Base-by-base conservation (phyloP, 1,139 yeast species). In the Pichia sp. region DNA sequence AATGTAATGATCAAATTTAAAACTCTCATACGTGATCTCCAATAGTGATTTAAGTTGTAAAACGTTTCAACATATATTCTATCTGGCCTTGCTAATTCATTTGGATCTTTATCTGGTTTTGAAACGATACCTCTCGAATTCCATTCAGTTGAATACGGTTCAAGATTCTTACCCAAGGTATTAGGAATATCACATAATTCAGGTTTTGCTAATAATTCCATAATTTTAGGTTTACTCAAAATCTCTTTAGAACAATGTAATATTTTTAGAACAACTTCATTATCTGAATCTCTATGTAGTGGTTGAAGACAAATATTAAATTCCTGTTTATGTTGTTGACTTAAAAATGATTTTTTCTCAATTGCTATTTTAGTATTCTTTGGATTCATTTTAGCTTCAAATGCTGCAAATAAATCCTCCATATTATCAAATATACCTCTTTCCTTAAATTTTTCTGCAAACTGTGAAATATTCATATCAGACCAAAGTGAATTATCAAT, bases 251-350 rank as follows among this genome's bases (percentile, higher is more conserved):
- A 85, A 64, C 98, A 92, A 26, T 68, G 70, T 40, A 92, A 67
- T 1, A 92, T 80, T 59, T 81, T 83, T 11, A 53, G 42, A 3
- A 87, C 78, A 40, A 92, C 71, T 30, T 76, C 82, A 8, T 74
- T 78, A 20, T 82, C 95, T 2, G 79, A 59, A 43, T 76, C 58
- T 50, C 69, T 70, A 3, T 87, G 75, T 66, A 81, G 87, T 73
- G 83, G 76, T 60, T 92, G 97, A 48, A 92, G 68, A 57, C 90
- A 89, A 59, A 92, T 92, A 36, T 96, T 97, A 68, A 92, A 87
- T 56, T 87, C 95, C 60, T 83, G 92, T 1, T 95, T 86, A 50
- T 89, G 65, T 56, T 90, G 96, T 48, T 95, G 68, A 2, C 95
- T 76, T 48, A 92, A 70, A 51, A 82, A 80, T 0, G 86, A 68